Percentiles rank a stretch among this genome's conserved stretches.
Conservation (phyloP, 2,329 filamentous ascomycete genomes). For the Ceratocystis cubensis region DNA sequence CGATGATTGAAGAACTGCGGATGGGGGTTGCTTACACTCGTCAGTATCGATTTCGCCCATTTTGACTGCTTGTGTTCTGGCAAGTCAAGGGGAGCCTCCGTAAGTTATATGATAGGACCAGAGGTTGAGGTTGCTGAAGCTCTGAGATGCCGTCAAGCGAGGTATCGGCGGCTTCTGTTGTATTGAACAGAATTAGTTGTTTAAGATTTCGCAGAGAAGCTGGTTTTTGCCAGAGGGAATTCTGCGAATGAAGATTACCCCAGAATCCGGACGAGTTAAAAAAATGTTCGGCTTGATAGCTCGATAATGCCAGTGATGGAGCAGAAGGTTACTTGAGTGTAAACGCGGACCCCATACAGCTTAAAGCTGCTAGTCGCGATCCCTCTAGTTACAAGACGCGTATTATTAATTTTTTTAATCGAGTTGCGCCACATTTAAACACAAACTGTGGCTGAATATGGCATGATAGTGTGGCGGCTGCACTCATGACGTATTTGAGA, state of each 20-base stretch:
- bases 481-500: conserved; percentile 7
- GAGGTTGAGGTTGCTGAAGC: not conserved
- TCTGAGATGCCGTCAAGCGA: not conserved
- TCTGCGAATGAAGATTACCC: not conserved
- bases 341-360: not conserved
- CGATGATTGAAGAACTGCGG: not conserved
- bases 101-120: not conserved
- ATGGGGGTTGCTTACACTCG: conserved; percentile 10
- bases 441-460: not conserved
- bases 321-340: not conserved
- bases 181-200: not conserved
- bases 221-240: not conserved
- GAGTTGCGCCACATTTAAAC: not conserved
- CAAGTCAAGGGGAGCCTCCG: too few relatives aligned
- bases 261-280: not conserved
- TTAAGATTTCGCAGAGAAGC: not conserved
- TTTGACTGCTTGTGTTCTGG: not conserved
- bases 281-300: too few relatives aligned
- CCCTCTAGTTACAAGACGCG: too few relatives aligned
- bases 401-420: not conserved
- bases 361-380: conserved; percentile 4
- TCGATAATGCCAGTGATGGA: not conserved
- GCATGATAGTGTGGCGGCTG: not conserved
- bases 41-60: conserved; percentile 12
- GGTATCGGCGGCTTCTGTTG: not conserved